These are phyloP conservation scores for Lippia alba DNA, from an alignment of 305 asterid genomes.

Conservation along the genomic window DNA sequence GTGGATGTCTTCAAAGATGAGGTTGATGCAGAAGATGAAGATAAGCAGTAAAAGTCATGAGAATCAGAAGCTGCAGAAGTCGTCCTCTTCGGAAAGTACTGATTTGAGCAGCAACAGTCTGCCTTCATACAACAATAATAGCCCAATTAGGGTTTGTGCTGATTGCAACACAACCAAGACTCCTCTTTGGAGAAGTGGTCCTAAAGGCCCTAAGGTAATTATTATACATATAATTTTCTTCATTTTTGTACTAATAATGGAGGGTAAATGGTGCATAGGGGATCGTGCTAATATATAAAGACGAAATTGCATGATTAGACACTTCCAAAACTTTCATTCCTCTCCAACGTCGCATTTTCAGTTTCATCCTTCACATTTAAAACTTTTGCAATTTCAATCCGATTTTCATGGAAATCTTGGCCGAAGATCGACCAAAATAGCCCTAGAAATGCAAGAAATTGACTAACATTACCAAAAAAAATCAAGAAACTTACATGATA, in stretches of 20 bases:
- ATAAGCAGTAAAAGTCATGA: conserved; percentile 25
- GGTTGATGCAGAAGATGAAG: conserved; percentile 59
- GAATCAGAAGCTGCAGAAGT: conserved; percentile 43
- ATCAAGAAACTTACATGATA: too few species aligned
- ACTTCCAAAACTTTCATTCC: too few species aligned
- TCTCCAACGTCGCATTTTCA: too few species aligned
- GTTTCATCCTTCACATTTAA: too few species aligned
- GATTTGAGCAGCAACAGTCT: conserved; percentile 62
- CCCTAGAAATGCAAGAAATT: too few species aligned
- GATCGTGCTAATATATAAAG: neutral
- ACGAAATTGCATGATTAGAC: too few species aligned
- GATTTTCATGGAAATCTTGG: too few species aligned
- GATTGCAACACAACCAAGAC: conserved; percentile 96
- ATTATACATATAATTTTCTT: neutral
- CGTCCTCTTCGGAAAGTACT: conserved; percentile 45
- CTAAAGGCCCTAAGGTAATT: conserved; percentile 92
- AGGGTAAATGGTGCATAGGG: neutral
- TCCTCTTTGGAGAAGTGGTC: conserved; percentile 99
- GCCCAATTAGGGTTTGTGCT: conserved; percentile 91
- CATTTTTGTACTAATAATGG: too few species aligned
- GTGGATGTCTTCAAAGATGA: conserved; percentile 74
- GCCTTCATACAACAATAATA: conserved; percentile 45
- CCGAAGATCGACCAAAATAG: too few species aligned
- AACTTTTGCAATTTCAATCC: too few species aligned
- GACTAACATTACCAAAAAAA: too few species aligned